These are phyloP conservation scores for Ophiobolus disseminans DNA, from an alignment of 2,329 filamentous ascomycete genomes.

Conservation along the genomic window DNA sequence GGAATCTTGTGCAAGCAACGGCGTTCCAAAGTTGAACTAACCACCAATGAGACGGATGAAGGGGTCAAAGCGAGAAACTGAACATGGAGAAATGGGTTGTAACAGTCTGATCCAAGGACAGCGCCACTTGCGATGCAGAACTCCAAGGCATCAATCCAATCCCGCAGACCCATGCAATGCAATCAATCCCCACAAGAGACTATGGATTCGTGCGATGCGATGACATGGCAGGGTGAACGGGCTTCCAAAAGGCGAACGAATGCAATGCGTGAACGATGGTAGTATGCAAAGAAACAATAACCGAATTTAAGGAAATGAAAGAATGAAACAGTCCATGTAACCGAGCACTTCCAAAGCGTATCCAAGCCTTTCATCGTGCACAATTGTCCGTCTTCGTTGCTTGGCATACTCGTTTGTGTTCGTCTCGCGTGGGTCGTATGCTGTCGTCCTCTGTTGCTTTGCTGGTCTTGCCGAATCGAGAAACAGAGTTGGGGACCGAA, in stretches of 20 bases:
- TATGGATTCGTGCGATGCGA: slow-evolving; percentile 24
- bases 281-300: slow-evolving; percentile 15
- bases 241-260: slow-evolving; percentile 28
- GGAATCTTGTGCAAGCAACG: slow-evolving; percentile 39
- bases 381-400: slow-evolving; percentile 20
- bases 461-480: slow-evolving; percentile 1
- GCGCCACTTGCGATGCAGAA: slow-evolving; percentile 33
- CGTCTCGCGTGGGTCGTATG: slow-evolving; percentile 30
- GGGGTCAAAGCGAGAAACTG: not conserved
- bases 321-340: slow-evolving; percentile 15
- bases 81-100: slow-evolving; percentile 7
- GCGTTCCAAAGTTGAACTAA: slow-evolving; percentile 15
- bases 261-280: slow-evolving; percentile 23
- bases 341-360: slow-evolving; percentile 11
- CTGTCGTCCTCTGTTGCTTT: slow-evolving; percentile 20
- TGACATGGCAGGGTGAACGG: slow-evolving; percentile 24
- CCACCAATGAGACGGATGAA: slow-evolving; percentile 29
- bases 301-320: slow-evolving; percentile 11
- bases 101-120: slow-evolving; percentile 18
- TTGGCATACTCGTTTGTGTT: slow-evolving; percentile 17
- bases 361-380: slow-evolving; percentile 16
- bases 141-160: slow-evolving; percentile 17
- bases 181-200: slow-evolving; percentile 28
- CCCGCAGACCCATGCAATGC: slow-evolving; percentile 41
- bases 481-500: too few species aligned